Base-by-base conservation (phyloP, 1,284 basidiomycete genomes). In the Lentinula novae-zelandiae region DNA sequence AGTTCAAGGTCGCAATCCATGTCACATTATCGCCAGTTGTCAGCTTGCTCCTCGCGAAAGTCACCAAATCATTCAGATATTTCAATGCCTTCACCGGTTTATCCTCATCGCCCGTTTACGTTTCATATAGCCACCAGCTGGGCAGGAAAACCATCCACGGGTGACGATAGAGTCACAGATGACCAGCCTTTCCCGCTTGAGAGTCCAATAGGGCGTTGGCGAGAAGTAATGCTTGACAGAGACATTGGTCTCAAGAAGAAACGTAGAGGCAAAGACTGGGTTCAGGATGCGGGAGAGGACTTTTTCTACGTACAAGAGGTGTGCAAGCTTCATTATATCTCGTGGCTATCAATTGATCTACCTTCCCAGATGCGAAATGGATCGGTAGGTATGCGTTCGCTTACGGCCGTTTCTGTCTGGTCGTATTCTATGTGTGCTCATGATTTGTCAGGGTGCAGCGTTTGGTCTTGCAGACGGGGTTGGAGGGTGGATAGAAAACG, bases 271-370 rank as follows among this genome's bases (percentile, higher is more conserved):
- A 53, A 48, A 55, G 60, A 56, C 67, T 46, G 60, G 61, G 63
- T 22, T 63, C 76, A 66, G 57, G 78, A 84, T 59, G 80, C 87
- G 6, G 89, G 90, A 27, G 90, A 94, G 68, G 91, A 93, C 70
- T 92, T 93, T 72, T 89, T 90, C 70, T 93, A 83, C 67, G 78
- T 91, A 1, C 85, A 90, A 75, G 75, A 89, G 73, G 90, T 88
- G 67, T 68, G 85, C 75, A 50, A 51, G 12, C 36, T 54, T 57
- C 39, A 10, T n/a, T 22, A 49, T 44, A 8, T 57, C 33, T 61
- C 1, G 3, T 22, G 13, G 4, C 5, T 33, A 4, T 49, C 27
- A 3, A 58, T 15, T 58, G 3, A 51, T 20, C 17, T 12, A 17
- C 15, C 22, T 27, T 12, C 20, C 8, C 61, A 92, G 89, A 90